Conservation (phyloP, 768 basidiomycete genomes). For the Russula griseocarnosa region DNA sequence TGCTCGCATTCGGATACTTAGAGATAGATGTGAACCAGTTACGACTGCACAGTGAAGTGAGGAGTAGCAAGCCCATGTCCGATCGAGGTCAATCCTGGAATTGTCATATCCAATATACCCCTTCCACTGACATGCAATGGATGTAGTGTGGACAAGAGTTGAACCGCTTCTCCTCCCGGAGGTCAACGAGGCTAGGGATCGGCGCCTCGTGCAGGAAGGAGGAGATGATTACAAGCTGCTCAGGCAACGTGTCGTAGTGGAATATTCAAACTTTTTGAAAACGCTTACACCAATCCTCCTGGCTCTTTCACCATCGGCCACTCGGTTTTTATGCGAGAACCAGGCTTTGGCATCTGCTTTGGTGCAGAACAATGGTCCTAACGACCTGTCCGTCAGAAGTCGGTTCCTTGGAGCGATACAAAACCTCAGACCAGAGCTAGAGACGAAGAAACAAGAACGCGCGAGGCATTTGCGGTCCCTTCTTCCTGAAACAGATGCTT, state of each 20-base stretch:
- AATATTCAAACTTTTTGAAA: conserved; percentile 1
- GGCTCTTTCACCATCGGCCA: conserved; percentile 9
- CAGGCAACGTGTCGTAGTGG: not conserved
- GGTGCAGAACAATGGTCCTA: not conserved
- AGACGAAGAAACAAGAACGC: conserved; percentile 4
- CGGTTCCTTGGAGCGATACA: conserved; percentile 4
- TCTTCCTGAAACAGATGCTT: not conserved
- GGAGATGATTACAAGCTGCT: not conserved
- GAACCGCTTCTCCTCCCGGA: conserved; percentile 10
- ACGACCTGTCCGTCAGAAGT: not conserved
- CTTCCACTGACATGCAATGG: not conserved
- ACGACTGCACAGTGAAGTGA: conserved; percentile 19
- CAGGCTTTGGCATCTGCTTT: conserved; percentile 11
- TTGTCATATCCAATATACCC: not conserved
- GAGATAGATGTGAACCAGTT: conserved; percentile 13
- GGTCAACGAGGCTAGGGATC: conserved; percentile 7
- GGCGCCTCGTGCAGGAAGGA: conserved; percentile 9
- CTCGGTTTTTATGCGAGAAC: conserved; percentile 7
- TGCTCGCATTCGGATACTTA: conserved; percentile 1
- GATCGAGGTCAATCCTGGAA: conserved; percentile 9
- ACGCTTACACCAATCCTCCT: conserved; percentile 2
- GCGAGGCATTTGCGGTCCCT: conserved; percentile 10
- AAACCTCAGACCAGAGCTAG: not conserved
- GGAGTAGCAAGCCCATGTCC: conserved; percentile 19
- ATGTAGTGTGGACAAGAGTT: conserved; percentile 15